Conservation (phyloP, 2,329 filamentous ascomycete genomes). For the Teratosphaeriaceae sp. region DNA sequence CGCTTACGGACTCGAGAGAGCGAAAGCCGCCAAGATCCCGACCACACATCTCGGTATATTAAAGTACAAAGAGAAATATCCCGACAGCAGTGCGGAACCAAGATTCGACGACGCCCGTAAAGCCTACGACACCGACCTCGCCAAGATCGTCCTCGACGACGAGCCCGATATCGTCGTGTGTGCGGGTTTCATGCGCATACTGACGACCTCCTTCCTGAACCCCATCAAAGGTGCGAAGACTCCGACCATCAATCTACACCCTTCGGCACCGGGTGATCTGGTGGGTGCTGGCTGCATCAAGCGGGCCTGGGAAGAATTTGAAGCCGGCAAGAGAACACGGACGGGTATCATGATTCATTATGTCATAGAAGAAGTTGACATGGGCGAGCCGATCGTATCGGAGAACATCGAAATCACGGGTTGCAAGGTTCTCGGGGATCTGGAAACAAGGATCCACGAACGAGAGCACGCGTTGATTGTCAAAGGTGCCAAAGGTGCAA, state of each 20-base stretch:
- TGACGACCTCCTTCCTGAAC: slow-evolving; percentile 61
- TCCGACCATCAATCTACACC: slow-evolving; percentile 76
- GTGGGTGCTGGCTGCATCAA: slow-evolving; percentile 68
- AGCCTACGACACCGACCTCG: slow-evolving; percentile 69
- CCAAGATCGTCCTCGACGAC: slow-evolving; percentile 57
- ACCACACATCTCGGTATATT: slow-evolving; percentile 78
- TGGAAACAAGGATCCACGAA: slow-evolving; percentile 67
- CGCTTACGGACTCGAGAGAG: slow-evolving; percentile 59
- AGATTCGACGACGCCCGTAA: slow-evolving; percentile 46
- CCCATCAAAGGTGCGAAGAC: slow-evolving; percentile 58
- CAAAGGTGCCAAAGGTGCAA: slow-evolving; percentile 55
- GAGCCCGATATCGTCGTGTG: slow-evolving; percentile 70
- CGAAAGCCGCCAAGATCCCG: slow-evolving; percentile 56
- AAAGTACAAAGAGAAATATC: slow-evolving; percentile 64
- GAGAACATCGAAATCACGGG: slow-evolving; percentile 58
- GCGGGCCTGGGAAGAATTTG: slow-evolving; percentile 67
- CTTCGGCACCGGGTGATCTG: slow-evolving; percentile 65
- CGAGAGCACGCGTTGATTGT: slow-evolving; percentile 76
- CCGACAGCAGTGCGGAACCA: slow-evolving; percentile 42
- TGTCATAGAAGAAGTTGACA: slow-evolving; percentile 69
- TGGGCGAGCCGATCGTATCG: slow-evolving; percentile 65
- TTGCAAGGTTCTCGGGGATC: slow-evolving; percentile 54
- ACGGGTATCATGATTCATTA: slow-evolving; percentile 88
- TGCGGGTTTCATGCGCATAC: slow-evolving; percentile 82
- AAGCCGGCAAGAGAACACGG: slow-evolving; percentile 57